A percentile compares a stretch with the other conserved stretches of the same genome.
phyloP scores from a whole-genome alignment of 768 basidiomycete species.

The Calocera cornea region DNA sequence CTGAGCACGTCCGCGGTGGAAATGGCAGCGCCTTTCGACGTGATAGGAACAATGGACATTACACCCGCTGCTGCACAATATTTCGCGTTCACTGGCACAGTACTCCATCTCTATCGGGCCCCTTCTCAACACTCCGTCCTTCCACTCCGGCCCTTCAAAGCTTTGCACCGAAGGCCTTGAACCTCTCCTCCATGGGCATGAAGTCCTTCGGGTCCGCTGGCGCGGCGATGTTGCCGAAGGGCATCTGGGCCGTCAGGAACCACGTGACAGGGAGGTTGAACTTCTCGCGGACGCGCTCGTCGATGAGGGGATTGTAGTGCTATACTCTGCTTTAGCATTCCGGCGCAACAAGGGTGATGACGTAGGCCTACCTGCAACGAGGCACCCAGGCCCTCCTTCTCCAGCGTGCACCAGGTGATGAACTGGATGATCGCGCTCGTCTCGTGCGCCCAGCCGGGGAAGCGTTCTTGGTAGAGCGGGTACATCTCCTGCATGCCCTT shows the following conservation, averaged over 20 bases:
- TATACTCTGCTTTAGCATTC: not conserved
- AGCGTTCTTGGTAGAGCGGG: conserved; percentile 14
- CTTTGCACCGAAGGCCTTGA: conserved; percentile 18
- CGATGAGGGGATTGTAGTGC: conserved; percentile 19
- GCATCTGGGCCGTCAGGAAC: conserved; percentile 21
- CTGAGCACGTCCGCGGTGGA: no score
- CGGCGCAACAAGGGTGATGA: not conserved
- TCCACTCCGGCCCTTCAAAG: not conserved
- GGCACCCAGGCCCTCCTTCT: conserved; percentile 25
- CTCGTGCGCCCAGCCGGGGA: conserved; percentile 21
- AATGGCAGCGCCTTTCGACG: no score
- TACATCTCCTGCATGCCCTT: conserved; percentile 14
- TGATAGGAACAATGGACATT: no score
- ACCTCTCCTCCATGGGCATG: conserved; percentile 22
- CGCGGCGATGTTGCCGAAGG: conserved; percentile 23
- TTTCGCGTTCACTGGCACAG: not conserved
- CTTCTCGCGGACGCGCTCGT: conserved; percentile 10
- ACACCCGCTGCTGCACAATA: no score
- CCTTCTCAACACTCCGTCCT: not conserved
- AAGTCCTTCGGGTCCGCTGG: conserved; percentile 21
- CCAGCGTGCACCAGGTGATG: conserved; percentile 25
- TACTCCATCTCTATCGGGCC: not conserved
- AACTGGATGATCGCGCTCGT: conserved; percentile 24
- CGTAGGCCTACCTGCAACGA: conserved; percentile 16
- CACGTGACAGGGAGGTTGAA: conserved; percentile 15